Evolutionary conservation across 2,329 filamentous ascomycete genomes (phyloP).

Genomic region (Fusarium sp.): DNA sequence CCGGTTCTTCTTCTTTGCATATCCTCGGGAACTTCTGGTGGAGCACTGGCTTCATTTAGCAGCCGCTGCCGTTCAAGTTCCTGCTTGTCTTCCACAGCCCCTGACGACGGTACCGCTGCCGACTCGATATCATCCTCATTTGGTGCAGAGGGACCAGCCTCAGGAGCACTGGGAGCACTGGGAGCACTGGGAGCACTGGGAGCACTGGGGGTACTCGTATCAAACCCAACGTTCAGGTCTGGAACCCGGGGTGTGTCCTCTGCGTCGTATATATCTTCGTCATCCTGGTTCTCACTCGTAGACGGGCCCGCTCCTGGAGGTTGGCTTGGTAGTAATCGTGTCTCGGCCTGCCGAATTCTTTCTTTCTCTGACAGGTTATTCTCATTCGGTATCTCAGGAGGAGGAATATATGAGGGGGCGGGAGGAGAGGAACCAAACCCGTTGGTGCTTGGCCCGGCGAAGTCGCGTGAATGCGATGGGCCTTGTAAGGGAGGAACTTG

Average conservation of each 20-base stretch:
- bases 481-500: constrained; percentile 29
- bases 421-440: constrained; percentile 31
- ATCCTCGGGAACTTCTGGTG: constrained; percentile 68
- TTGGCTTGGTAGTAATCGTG: constrained; percentile 82
- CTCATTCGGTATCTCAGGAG: constrained; percentile 70
- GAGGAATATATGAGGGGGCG: constrained; percentile 64
- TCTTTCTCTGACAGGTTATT: constrained; percentile 83
- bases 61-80: constrained; percentile 77
- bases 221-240: constrained; percentile 21
- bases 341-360: constrained; percentile 79
- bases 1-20: constrained; percentile 54
- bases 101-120: constrained; percentile 49
- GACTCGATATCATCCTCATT: constrained; percentile 58
- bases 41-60: constrained; percentile 73
- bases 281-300: constrained; percentile 37
- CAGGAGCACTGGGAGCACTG: constrained; percentile 18
- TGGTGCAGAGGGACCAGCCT: constrained; percentile 56
- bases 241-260: constrained; percentile 53
- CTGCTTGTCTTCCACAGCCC: constrained; percentile 75
- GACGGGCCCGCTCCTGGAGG: constrained; percentile 59
- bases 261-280: constrained; percentile 64
- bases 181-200: constrained; percentile 16
- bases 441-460: constrained; percentile 22
- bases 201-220: constrained; percentile 16
- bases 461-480: constrained; percentile 23